Evolutionary conservation across 75 land plant genomes (phyloP), one percentile per base, ranked within the genome.

Genomic region (Isoetes taiwanensis): DNA sequence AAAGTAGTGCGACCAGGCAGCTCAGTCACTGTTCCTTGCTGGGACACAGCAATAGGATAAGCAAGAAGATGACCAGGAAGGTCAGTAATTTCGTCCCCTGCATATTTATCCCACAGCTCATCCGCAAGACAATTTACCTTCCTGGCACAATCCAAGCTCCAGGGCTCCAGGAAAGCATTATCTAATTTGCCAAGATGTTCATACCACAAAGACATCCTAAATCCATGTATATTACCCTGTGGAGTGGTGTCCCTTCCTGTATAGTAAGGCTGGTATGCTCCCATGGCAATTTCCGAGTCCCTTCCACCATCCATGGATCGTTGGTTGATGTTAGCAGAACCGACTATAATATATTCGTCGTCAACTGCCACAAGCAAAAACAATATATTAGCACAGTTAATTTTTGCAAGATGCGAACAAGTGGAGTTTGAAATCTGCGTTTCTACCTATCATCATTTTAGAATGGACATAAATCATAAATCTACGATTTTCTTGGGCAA

Each of bases 321-420:
- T 61, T 89, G 83, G 74, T 89, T 89, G 69, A 89, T 89, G 64
- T 89, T 89, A 19, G 95, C 95, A 1, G 95, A 88, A 52, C 95
- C 95, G 23, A 88, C 19, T 5, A 88, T 88, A 23, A 85, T 89
- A 71, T 89, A 89, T 42, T 89, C 96, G 64, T 89, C 96, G 57
- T 89, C 96, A 48, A 89, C 96, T 89, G 90, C 72, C 0, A 1
- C 56, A 39, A 6, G 62, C 3, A 59, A 33, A 59, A 26, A 28
- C 28, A 34, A 62, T n/a, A 29, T 9, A 2, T 0, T 12, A 43
- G 35, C 52, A 48, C 52, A 48, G 27, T 17, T 11, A 12, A 17
- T 11, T 1, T 48, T 24, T 19, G 0, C 9, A 48, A 48, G 0
- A 2, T 0, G 38, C 2, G 14, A 34, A 34, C 25, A 16, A 32